Evolutionary conservation across 495 filamentous ascomycete species (phyloP), one percentile per base, ranked within the genome.

Genomic region (Annulohypoxylon stygium): DNA sequence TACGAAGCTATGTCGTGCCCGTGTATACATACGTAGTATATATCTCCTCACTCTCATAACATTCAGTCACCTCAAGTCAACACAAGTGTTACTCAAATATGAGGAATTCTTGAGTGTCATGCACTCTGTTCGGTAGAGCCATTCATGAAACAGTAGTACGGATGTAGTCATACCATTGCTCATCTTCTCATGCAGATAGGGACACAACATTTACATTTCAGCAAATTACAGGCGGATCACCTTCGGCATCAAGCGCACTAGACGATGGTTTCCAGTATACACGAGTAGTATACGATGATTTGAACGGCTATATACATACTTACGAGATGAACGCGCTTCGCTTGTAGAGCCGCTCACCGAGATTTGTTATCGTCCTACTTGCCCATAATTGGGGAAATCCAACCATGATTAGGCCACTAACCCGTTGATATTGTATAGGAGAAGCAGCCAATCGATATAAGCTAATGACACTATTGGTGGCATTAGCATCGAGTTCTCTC

Each of bases 141-240:
- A 50, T 63, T 26, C 43, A 70, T 60, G 67, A 74, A 74, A 70
- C 67, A 10, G 72, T 67, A 25, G 62, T 30, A 74, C 72, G 58
- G 3, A 36, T 54, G 53, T 43, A 53, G 62, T 74, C 67, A 45
- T 66, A 67, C 72, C 61, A 8, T 65, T 36, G 7, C 18, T 62
- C 34, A 37, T 33, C 50, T 59, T 61, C n/a, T 16, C 16, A 30
- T 30, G 30, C 30, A 43, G 36, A 7, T 39, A 54, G 36, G 58
- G 12, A 48, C 60, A 72, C 58, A 48, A n/a, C 62, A 66, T 25
- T 61, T 57, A 14, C 33, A 45, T 53, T n/a, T 14, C 8, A 41
- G 34, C 3, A 51, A 67, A 68, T 55, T 54, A 51, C n/a, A 45
- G 47, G 25, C 18, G 34, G 34, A 18, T 16, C 11, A 25, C 47